A percentile compares a stretch with the other conserved stretches of the same genome.
Evolutionary conservation across 305 asterid genomes (phyloP).

Genomic region (Nicotiana rustica): DNA sequence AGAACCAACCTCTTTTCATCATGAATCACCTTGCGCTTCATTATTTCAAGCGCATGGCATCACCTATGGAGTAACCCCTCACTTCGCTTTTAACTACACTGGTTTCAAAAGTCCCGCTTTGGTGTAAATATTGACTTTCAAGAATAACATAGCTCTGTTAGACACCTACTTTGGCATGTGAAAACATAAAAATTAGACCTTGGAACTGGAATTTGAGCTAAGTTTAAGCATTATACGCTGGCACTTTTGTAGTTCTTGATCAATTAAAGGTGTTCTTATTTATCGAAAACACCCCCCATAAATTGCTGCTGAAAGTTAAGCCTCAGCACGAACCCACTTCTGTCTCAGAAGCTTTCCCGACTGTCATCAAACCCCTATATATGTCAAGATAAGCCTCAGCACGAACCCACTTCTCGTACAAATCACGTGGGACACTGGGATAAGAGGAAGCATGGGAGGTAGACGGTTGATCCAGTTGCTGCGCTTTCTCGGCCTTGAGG

Average conservation of each 20-base stretch:
- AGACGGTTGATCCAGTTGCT: too few relatives aligned
- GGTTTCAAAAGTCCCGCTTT: neutral
- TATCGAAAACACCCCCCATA: neutral
- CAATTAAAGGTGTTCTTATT: neutral
- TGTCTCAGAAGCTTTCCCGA: too few relatives aligned
- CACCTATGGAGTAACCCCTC: neutral
- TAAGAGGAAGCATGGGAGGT: too few relatives aligned
- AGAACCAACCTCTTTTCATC: neutral
- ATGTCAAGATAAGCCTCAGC: too few relatives aligned
- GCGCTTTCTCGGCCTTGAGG: too few relatives aligned
- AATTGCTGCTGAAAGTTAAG: neutral
- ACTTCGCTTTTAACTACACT: neutral
- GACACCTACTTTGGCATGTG: neutral
- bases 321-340: too few relatives aligned
- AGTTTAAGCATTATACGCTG: neutral
- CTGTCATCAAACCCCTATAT: too few relatives aligned
- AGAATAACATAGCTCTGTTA: neutral
- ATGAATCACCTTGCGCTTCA: neutral
- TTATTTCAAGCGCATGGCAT: too few relatives aligned
- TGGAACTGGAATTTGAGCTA: neutral
- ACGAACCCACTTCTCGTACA: too few relatives aligned
- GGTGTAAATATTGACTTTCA: neutral
- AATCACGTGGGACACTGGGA: too few relatives aligned
- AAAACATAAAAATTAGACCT: neutral
- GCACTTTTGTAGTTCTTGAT: neutral